Evolutionary conservation across 148 eudicot genomes (phyloP).

Genomic region (Chenopodium formosanum): DNA sequence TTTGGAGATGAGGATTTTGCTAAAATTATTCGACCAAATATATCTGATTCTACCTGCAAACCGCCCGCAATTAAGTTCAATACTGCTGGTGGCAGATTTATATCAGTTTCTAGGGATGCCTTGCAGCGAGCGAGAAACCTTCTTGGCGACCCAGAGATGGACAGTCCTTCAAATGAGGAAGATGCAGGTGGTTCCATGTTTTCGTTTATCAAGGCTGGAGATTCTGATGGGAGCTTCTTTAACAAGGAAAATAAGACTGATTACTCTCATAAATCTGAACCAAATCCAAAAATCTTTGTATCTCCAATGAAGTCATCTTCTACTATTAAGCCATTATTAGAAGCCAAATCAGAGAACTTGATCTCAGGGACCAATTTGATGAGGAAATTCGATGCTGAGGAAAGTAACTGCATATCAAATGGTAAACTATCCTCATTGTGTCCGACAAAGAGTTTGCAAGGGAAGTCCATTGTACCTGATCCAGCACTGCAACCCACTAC

Average conservation of each 20-base stretch:
- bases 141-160: conserved; percentile 76
- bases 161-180: conserved; percentile 41
- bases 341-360: conserved; percentile 30
- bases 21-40: conserved; percentile 28
- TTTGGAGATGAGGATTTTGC: conserved; percentile 25
- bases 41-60: conserved; percentile 30
- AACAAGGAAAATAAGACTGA: conserved; percentile 26
- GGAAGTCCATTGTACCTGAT: conserved; percentile 17
- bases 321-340: conserved; percentile 31
- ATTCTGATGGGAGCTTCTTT: conserved; percentile 21
- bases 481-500: conserved; percentile 11
- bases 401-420: conserved; percentile 25
- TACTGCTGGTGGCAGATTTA: conserved; percentile 87
- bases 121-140: conserved; percentile 83
- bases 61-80: conserved; percentile 72
- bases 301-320: conserved; percentile 57
- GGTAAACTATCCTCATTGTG: conserved; percentile 23
- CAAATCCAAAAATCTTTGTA: conserved; percentile 45
- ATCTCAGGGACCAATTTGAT: conserved; percentile 60
- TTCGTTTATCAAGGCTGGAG: conserved; percentile 35
- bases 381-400: conserved; percentile 64
- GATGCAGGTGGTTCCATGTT: conserved; percentile 38
- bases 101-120: conserved; percentile 85
- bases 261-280: conserved; percentile 35
- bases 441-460: conserved; percentile 28